Percentiles rank a stretch among this genome's conserved stretches.
Evolutionary conservation across 192 early-diverging fungal species (phyloP).

Genomic region (Coemansia sp.): DNA sequence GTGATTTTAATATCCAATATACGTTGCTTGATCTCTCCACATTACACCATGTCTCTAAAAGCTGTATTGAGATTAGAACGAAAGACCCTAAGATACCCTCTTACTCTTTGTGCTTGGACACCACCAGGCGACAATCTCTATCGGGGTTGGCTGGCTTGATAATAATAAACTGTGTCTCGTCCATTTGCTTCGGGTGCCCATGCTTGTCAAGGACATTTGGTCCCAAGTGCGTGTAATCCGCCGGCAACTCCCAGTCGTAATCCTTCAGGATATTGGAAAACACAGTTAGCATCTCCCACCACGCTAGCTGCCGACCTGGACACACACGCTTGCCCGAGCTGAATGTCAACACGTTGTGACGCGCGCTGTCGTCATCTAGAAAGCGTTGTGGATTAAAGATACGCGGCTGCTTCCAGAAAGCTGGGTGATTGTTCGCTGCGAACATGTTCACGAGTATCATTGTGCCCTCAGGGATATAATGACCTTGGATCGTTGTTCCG

Average conservation of each 20-base stretch:
- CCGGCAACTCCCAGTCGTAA: constrained; percentile 40
- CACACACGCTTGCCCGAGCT: constrained; percentile 44
- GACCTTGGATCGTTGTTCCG: constrained; percentile 35
- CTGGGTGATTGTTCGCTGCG: constrained; percentile 26
- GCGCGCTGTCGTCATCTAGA: constrained; percentile 6
- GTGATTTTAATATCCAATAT: not conserved
- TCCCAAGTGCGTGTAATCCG: constrained; percentile 40
- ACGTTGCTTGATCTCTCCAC: constrained; percentile 2
- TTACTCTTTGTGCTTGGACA: constrained; percentile 3
- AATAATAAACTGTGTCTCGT: constrained; percentile 46
- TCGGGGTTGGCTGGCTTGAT: constrained; percentile 33
- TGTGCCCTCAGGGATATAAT: constrained; percentile 41
- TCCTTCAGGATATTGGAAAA: constrained; percentile 45
- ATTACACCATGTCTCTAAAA: not conserved
- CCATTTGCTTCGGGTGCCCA: constrained; percentile 45
- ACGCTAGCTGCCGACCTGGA: constrained; percentile 40
- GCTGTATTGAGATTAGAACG: not conserved
- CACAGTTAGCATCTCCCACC: constrained; percentile 29
- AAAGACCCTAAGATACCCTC: not conserved
- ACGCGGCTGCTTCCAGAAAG: constrained; percentile 18
- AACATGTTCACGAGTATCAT: constrained; percentile 24
- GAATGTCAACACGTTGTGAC: constrained; percentile 35
- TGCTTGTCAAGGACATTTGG: constrained; percentile 37
- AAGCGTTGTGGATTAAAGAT: constrained; percentile 47
- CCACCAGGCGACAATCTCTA: constrained; percentile 32